Conservation (phyloP, 2,329 filamentous ascomycete species). For the Fusarium miscanthi region DNA sequence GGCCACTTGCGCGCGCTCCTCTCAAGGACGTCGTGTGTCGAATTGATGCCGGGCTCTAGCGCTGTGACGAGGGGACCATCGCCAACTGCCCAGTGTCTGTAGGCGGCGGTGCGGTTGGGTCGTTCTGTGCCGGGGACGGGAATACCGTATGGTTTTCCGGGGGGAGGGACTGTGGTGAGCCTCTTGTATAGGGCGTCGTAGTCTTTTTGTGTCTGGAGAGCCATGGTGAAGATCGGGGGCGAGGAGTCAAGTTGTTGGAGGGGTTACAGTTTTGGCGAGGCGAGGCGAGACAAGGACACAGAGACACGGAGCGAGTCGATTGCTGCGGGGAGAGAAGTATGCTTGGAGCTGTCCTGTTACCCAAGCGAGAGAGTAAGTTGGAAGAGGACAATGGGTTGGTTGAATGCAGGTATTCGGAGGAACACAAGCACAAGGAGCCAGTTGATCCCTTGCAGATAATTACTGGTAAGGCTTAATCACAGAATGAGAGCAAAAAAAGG, state of each 20-base stretch:
- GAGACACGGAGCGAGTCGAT: constrained; percentile 7
- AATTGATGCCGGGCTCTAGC: constrained; percentile 76
- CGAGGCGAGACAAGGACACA: constrained; percentile 23
- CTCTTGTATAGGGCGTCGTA: constrained; percentile 60
- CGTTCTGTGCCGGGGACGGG: constrained; percentile 79
- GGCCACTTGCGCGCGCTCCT: constrained; percentile 69
- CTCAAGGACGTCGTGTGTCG: constrained; percentile 86
- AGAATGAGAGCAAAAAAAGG: constrained; percentile 6
- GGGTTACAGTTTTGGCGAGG: constrained; percentile 21
- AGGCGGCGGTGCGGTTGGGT: constrained; percentile 78
- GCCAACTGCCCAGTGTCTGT: constrained; percentile 83
- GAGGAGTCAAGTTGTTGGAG: constrained; percentile 6
- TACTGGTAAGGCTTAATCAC: not conserved
- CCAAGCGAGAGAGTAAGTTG: not conserved
- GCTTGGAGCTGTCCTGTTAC: constrained; percentile 16
- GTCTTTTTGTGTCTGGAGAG: constrained; percentile 47
- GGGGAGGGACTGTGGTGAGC: constrained; percentile 72
- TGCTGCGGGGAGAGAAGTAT: constrained; percentile 9
- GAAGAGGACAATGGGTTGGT: constrained; percentile 6
- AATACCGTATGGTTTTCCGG: constrained; percentile 82
- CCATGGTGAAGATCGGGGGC: constrained; percentile 44
- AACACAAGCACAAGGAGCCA: constrained; percentile 21
- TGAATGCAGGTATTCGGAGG: constrained; percentile 16
- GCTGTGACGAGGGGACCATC: constrained; percentile 78
- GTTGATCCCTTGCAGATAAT: constrained; percentile 6